Evolutionary conservation across 176 grass and related monocot species (phyloP).

Genomic region (Cocos nucifera): DNA sequence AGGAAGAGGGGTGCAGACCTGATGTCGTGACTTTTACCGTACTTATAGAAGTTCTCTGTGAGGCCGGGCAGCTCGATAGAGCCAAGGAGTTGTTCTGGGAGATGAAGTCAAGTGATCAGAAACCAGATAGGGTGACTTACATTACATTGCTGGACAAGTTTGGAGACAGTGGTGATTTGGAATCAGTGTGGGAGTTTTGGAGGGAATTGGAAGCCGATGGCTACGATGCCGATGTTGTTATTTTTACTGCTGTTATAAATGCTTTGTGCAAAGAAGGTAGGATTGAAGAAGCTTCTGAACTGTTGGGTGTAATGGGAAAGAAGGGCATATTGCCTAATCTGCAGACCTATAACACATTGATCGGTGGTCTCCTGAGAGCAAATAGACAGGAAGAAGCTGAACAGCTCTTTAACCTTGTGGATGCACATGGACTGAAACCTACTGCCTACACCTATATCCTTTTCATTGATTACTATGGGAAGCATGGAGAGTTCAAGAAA

Average conservation of each 20-base stretch:
- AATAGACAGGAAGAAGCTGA: conserved; percentile 41
- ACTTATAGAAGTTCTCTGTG: conserved; percentile 67
- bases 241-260: conserved; percentile 52
- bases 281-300: conserved; percentile 47
- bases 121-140: conserved; percentile 76
- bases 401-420: conserved; percentile 64
- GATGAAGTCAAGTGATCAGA: conserved; percentile 65
- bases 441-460: conserved; percentile 73
- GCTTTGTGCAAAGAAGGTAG: conserved; percentile 65
- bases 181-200: conserved; percentile 54
- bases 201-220: conserved; percentile 70
- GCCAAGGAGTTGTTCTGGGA: conserved; percentile 80
- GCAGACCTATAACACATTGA: conserved; percentile 84
- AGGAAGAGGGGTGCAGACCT: conserved; percentile 52
- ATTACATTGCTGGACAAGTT: conserved; percentile 81
- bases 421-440: conserved; percentile 57
- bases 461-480: conserved; percentile 85
- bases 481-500: conserved; percentile 58
- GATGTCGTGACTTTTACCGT: conserved; percentile 78
- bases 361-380: conserved; percentile 62
- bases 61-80: conserved; percentile 42
- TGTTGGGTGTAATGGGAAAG: conserved; percentile 57
- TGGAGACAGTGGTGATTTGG: conserved; percentile 53
- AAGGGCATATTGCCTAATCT: conserved; percentile 56
- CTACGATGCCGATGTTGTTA: conserved; percentile 59